Evolutionary conservation across 192 early-diverging fungal genomes (phyloP), one percentile per base, ranked within the genome.

Genomic region (Chytriomyces sp.): DNA sequence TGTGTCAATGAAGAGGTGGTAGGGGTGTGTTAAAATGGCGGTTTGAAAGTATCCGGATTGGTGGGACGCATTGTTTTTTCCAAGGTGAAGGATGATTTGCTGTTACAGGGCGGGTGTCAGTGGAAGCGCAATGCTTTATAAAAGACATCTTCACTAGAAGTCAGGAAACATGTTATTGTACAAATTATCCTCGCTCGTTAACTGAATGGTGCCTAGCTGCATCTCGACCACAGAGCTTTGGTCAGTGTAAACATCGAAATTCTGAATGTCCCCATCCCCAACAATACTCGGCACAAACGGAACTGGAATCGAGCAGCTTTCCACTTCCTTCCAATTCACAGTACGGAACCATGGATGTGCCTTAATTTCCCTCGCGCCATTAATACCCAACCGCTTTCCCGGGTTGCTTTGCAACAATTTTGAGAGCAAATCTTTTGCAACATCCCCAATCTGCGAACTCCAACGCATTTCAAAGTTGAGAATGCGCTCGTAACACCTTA

Each of bases 401-500:
- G 77, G 77, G 43, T 68, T 45, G 23, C 23, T 64, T 49, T 78
- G 66, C 2, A 82, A 26, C 18, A 82, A 28, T 9, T 26, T 5
- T 7, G 10, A 20, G 6, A 82, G 65, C 11, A 82, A 49, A 45
- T 82, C 77, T 35, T 71, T 80, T 6, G 50, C 53, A 18, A 47
- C 35, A 11, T 66, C 63, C 20, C 48, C 57, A 45, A 82, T 82
- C 53, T 82, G 81, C 5, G 81, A 82, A 46, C 72, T 69, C 77
- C 76, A 82, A 6, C 69, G 68, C 23, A 81, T 43, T 18, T 81
- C 69, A 66, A 68, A 77, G 50, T 77, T 81, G 10, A 83, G 47
- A 57, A 83, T 81, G 44, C 82, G 70, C 49, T 83, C 80, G 63
- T 84, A 84, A 10, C 83, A 80, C 62, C 64, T 78, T 6, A 81